phyloP scores from a whole-genome alignment of 805 yeast species.

The Barnettozyma vustinii region DNA sequence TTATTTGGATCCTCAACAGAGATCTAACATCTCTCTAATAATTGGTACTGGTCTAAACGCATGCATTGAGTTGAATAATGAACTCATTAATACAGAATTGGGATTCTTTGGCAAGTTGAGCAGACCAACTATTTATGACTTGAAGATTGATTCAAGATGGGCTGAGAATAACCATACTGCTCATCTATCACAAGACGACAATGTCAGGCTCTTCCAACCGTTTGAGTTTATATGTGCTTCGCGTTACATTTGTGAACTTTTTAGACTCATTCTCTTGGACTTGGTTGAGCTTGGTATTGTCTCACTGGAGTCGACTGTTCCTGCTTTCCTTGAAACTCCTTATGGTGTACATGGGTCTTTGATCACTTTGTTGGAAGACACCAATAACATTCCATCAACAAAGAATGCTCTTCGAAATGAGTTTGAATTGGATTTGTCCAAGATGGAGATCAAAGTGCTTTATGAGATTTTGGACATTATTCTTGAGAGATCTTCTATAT shows the following conservation, averaged over 20 bases:
- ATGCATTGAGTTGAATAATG: conserved; percentile 31
- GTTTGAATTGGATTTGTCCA: background rate
- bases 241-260: conserved; percentile 49
- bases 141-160: conserved; percentile 32
- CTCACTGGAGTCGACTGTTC: background rate
- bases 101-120: conserved; percentile 46
- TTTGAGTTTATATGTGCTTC: conserved; percentile 51
- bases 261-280: conserved; percentile 39
- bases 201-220: conserved; percentile 43
- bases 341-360: conserved; percentile 15
- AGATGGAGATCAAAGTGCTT: conserved; percentile 23
- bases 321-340: background rate
- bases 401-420: background rate
- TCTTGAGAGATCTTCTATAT: conserved; percentile 32
- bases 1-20: conserved; percentile 27
- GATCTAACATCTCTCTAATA: conserved; percentile 45
- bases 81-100: conserved; percentile 45
- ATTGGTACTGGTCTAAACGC: conserved; percentile 67
- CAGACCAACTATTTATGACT: conserved; percentile 35
- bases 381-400: background rate
- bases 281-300: background rate
- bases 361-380: conserved; percentile 4
- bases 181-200: conserved; percentile 9
- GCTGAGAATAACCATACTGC: background rate
- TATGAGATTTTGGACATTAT: conserved; percentile 32